Evolutionary conservation across 805 yeast species (phyloP).

Genomic region (Ogataea zsoltii): DNA sequence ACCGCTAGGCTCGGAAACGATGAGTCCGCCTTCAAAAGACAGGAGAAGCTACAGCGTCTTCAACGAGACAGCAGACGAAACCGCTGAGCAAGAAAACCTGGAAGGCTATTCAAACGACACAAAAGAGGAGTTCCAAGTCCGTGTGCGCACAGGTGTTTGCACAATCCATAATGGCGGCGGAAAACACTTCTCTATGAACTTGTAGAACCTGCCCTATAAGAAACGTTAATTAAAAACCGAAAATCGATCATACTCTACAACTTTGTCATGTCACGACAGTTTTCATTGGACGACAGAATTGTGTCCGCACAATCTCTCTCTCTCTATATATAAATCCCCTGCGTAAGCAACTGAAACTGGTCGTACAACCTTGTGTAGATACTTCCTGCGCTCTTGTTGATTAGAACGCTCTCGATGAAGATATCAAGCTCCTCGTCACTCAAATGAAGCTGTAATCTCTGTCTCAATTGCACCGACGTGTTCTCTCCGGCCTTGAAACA

Average conservation of each 20-base stretch:
- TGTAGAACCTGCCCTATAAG: too few relatives aligned
- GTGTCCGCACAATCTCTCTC: too few relatives aligned
- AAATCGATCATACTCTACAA: too few relatives aligned
- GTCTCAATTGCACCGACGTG: conserved; percentile 75
- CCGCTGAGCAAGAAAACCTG: not conserved
- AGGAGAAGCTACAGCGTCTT: not conserved
- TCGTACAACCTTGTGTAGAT: conserved; percentile 91
- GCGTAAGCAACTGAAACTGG: conserved; percentile 91
- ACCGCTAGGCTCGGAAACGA: not conserved
- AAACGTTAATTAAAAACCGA: too few relatives aligned
- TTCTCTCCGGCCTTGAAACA: conserved; percentile 88
- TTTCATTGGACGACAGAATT: too few relatives aligned
- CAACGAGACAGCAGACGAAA: not conserved
- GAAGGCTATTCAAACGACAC: not conserved
- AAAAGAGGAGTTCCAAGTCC: conserved; percentile 41
- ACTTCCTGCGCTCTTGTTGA: conserved; percentile 82
- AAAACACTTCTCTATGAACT: conserved; percentile 25
- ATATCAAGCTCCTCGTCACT: conserved; percentile 69
- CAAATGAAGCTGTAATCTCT: conserved; percentile 78
- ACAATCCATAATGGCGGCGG: conserved; percentile 45
- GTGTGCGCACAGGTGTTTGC: conserved; percentile 43
- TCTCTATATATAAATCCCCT: conserved; percentile 80
- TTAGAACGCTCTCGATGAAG: conserved; percentile 75
- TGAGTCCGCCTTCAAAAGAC: not conserved
- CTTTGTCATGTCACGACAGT: too few relatives aligned